phyloP scores from a whole-genome alignment of 177 flowering plant species.

The Telopea speciosissima region DNA sequence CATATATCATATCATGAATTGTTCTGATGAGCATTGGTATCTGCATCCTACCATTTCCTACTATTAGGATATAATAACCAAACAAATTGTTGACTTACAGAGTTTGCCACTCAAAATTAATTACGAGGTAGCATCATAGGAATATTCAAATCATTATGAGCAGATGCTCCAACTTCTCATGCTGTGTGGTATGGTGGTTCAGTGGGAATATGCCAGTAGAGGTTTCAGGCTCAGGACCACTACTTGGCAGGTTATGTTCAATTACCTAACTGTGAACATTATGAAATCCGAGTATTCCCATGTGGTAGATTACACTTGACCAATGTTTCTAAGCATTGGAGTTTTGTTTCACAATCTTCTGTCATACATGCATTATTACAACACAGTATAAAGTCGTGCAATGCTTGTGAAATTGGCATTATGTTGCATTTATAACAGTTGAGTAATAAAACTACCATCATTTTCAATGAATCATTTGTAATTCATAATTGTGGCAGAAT shows the following conservation, averaged over 20 bases:
- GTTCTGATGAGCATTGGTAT: too few relatives aligned
- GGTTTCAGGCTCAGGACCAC: background rate
- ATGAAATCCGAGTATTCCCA: too few relatives aligned
- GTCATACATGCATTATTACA: background rate
- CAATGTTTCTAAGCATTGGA: too few relatives aligned
- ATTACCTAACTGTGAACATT: too few relatives aligned
- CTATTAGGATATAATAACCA: background rate
- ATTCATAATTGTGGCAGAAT: conserved; percentile 37
- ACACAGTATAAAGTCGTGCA: too few relatives aligned
- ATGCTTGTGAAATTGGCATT: background rate
- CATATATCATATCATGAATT: too few relatives aligned
- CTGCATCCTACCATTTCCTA: background rate
- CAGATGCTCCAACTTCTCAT: background rate
- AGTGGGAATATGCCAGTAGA: background rate
- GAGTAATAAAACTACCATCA: background rate
- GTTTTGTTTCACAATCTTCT: background rate
- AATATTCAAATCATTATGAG: background rate
- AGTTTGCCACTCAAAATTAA: background rate
- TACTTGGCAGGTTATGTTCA: background rate
- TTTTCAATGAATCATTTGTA: background rate
- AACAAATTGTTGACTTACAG: background rate
- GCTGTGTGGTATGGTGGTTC: background rate
- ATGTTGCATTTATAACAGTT: background rate
- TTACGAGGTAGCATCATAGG: background rate
- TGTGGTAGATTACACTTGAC: too few relatives aligned